phyloP scores from a whole-genome alignment of 2,329 filamentous ascomycete genomes.

The Ascochyta fabae region DNA sequence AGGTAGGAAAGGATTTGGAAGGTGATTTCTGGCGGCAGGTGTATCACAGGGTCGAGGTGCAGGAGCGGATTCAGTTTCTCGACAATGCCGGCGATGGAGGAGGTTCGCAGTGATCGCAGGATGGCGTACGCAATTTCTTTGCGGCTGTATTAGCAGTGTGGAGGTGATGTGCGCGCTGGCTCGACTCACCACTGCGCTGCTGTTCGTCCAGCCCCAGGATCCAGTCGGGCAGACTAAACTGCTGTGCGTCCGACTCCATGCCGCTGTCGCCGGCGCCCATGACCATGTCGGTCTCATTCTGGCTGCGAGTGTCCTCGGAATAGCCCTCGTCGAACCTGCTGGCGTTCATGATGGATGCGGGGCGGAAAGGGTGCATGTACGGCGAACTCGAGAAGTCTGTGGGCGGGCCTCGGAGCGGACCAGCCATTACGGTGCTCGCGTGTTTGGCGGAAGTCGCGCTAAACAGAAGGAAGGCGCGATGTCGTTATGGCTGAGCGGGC shows the following conservation, averaged over 20 bases:
- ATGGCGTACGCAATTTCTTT: conserved; percentile 82
- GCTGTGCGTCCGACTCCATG: conserved; percentile 34
- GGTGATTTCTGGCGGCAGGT: conserved; percentile 88
- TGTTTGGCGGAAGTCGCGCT: conserved; percentile 1
- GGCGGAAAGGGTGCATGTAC: conserved; percentile 47
- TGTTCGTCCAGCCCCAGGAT: conserved; percentile 61
- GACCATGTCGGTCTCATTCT: conserved; percentile 51
- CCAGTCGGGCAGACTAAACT: conserved; percentile 59
- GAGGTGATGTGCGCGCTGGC: neutral
- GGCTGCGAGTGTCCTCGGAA: conserved; percentile 72
- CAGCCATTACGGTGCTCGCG: conserved; percentile 40
- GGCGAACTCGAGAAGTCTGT: conserved; percentile 38
- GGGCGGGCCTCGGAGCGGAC: conserved; percentile 25
- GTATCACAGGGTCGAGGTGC: conserved; percentile 88
- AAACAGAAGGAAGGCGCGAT: neutral
- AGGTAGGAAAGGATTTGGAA: conserved; percentile 88
- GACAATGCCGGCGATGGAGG: conserved; percentile 79
- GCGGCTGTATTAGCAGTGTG: conserved; percentile 10
- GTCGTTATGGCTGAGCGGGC: neutral
- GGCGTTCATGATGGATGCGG: conserved; percentile 45
- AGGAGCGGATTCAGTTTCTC: conserved; percentile 80
- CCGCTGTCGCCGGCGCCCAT: conserved; percentile 48
- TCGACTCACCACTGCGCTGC: conserved; percentile 60
- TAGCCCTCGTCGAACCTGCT: conserved; percentile 79
- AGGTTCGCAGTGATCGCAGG: conserved; percentile 78